Base-by-base conservation (phyloP, 2,329 filamentous ascomycete genomes). In the Pestalotiopsis sp. region DNA sequence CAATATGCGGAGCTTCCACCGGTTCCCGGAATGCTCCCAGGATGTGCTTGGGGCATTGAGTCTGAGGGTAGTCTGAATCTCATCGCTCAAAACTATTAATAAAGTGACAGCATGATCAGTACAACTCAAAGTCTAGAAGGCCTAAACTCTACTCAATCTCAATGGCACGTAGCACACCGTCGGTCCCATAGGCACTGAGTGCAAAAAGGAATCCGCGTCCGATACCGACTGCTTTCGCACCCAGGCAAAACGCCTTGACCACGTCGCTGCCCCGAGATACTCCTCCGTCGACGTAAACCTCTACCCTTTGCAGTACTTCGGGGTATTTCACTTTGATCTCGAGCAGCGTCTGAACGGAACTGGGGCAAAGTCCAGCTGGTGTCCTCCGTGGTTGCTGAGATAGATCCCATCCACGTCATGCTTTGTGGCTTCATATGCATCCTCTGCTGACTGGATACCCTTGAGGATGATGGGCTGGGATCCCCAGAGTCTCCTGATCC, bases 301-400 rank as follows among this genome's bases (percentile, higher is more conserved):
- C n/a, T 27, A 58, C 1, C 4, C 17, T 58, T 17, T 36, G 13
- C 9, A 66, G 25, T 2, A 66, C 41, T 3, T 39, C 1, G 2
- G 49, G 64, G 20, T 17, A 45, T 17, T 59, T 23, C 14, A 7
- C 3, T 9, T 27, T 27, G 20, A 66, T 66, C 27, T 66, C 64
- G 3, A 66, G 64, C 27, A 66, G 49, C 11, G 64, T 66, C 9
- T 57, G 64, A 2, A 66, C 27, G 13, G 64, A 49, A 12, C 41
- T 36, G 55, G 64, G 7, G 64, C 64, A 25, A 68, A 63, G n/a
- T 67, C 58, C 12, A 67, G 41, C 7, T 58, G 52, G 11, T 58
- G 31, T 17, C 65, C 65, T n/a, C 69, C 69, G 57, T 70, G 69
- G 25, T 69, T 67, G 25, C 64, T 67, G 4, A 70, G 45, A n/a